Base-by-base conservation (phyloP, 176 grass and related monocot genomes). In the Zoysia pacifica region DNA sequence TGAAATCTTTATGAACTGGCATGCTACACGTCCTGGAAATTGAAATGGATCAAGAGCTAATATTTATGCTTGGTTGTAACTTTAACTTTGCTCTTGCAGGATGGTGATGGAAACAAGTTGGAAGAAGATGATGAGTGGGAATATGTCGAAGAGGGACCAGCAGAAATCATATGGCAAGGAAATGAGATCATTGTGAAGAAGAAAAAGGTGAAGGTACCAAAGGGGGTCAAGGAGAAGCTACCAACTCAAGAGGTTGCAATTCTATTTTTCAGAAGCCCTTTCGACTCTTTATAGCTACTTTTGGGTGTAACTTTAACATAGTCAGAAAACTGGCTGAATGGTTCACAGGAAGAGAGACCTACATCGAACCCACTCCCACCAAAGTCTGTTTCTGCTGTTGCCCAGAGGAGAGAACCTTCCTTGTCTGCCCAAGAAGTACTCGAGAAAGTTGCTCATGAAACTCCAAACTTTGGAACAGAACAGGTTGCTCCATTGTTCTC, bases 181-280 rank as follows among this genome's bases (percentile, higher is more conserved):
- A 95, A 95, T 86, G 96, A 99, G 47, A 99, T 99, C 62, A 95
- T 86, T 40, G 88, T 99, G n/a, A 99, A 95, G 82, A 99, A 99
- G 90, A 99, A 95, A 88, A 95, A 51, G 43, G 52, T 95, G 65
- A 95, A 85, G 90, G 62, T 95, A 78, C 74, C 90, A 72, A 99
- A 95, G 85, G 72, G 71, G 67, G 7, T 18, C 84, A 78, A 81
- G 82, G 79, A 84, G 68, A 89, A 70, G 42, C 53, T 9, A n/a
- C 58, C 18, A 77, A 79, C 39, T 64, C 70, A 86, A 64, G 86
- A 93, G 93, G 96, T 95, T 48, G 9, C 44, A 16, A 70, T 84
- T 87, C 16, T 87, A 62, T 43, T 45, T 44, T 5, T 54, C 15
- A 55, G 40, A 74, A 61, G 1, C 62, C 75, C 11, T 71, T 15